Evolutionary conservation across 495 filamentous ascomycete species (phyloP), one percentile per base, ranked within the genome.

Genomic region (Aspergillus sclerotiicarbonarius): DNA sequence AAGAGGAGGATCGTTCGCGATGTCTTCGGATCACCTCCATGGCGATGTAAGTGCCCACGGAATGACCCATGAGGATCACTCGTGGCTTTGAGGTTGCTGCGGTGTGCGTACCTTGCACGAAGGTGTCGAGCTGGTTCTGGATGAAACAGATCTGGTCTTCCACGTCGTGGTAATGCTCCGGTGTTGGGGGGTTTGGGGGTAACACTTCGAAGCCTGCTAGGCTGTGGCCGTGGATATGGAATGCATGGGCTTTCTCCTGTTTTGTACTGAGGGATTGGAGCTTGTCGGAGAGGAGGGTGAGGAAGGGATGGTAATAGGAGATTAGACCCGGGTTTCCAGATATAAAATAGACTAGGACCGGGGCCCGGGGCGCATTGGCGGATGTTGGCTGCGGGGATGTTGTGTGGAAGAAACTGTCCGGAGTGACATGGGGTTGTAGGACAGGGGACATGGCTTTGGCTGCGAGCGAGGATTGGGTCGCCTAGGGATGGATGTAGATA

Each of bases 281-380:
- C 44, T 70, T 56, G 12, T 61, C 48, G 29, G 73, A 68, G 5
- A 87, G 71, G 21, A 75, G 71, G 46, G 71, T 84, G 20, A 91
- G 77, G 70, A 95, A 96, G 1, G 81, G 76, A 35, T 78, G 68
- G 71, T 97, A 98, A 77, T 92, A 97, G 31, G 73, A 75, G 46
- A 96, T 85, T 33, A 96, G 74, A 0, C 93, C 93, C 9, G 93
- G 93, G 59, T 96, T 96, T 15, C 93, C 93, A 29, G 91, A 79
- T 41, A 96, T 84, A 69, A 95, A 90, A 75, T 81, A 86, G 39
- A 87, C 74, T 52, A 67, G 71, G 13, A 67, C 64, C 5, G 68
- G 61, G 0, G 56, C 16, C 13, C 30, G 8, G 8, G 61, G 55
- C 4, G 60, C 43, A 9, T 33, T 52, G 19, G 53, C 56, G 46